These are phyloP conservation scores for Herpotrichia juniperi DNA, from an alignment of 2,329 filamentous ascomycete species.

Conservation along the genomic window DNA sequence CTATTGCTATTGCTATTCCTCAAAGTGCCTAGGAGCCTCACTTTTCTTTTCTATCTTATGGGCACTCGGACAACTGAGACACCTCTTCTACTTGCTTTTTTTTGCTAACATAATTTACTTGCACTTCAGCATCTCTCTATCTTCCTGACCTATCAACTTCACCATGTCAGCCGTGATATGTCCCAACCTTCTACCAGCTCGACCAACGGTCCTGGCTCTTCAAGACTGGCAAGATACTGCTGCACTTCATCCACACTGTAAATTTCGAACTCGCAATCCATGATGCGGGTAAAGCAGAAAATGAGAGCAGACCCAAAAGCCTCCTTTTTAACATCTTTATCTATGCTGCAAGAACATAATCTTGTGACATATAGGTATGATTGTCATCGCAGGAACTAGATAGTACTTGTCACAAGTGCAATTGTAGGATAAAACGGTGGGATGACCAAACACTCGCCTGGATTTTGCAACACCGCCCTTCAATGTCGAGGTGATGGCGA, in stretches of 20 bases:
- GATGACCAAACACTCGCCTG: constrained; percentile 19
- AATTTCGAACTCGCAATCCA: constrained; percentile 16
- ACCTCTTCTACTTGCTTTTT: too few species aligned
- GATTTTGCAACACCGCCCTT: constrained; percentile 23
- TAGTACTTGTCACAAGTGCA: constrained; percentile 13
- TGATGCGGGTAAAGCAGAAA: constrained; percentile 7
- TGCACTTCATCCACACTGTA: not conserved
- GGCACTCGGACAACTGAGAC: too few species aligned
- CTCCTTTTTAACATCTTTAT: constrained; percentile 15
- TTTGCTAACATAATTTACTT: too few species aligned
- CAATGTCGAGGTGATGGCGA: constrained; percentile 9
- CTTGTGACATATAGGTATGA: constrained; percentile 14
- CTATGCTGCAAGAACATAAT: constrained; percentile 17
- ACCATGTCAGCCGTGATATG: too few species aligned
- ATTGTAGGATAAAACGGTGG: constrained; percentile 22
- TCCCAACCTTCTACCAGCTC: not conserved
- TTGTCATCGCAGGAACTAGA: constrained; percentile 8
- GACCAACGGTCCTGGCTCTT: not conserved
- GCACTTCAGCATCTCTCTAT: too few species aligned
- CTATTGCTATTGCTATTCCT: too few species aligned
- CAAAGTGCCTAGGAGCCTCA: too few species aligned
- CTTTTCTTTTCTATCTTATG: too few species aligned
- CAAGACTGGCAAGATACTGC: not conserved
- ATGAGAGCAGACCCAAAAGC: constrained; percentile 12
- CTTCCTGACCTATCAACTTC: too few species aligned